These are phyloP conservation scores for Cutaneotrichosporon sp. DNA, from an alignment of 1,284 basidiomycete genomes.

Conservation along the genomic window DNA sequence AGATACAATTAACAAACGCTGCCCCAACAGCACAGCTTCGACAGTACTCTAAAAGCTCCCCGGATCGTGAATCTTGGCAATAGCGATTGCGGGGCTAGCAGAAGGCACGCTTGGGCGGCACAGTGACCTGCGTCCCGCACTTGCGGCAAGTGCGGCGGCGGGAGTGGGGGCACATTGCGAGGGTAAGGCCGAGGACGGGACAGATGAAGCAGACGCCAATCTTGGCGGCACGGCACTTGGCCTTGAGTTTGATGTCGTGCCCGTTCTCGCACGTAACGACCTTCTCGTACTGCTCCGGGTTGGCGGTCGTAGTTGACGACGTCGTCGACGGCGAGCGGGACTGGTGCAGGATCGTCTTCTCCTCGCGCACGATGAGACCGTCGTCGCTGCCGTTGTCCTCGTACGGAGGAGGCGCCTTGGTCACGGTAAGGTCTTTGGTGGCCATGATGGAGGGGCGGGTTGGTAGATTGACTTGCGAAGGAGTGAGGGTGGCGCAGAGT, in stretches of 20 bases:
- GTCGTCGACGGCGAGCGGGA: not conserved
- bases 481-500: no score
- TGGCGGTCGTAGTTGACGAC: not conserved
- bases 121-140: not conserved
- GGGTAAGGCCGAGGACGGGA: not conserved
- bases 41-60: no score
- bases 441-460: not conserved
- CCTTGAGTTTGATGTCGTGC: not conserved
- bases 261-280: not conserved
- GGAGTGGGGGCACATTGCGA: not conserved
- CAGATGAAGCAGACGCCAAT: no score
- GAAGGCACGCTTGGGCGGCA: not conserved
- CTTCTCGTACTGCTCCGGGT: not conserved
- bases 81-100: not conserved
- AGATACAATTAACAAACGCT: no score
- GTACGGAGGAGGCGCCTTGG: not conserved
- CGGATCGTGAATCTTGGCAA: no score
- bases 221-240: not conserved
- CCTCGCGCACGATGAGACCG: not conserved
- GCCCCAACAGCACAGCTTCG: no score
- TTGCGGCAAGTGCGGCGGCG: not conserved
- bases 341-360: not conserved
- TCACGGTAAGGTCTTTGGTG: not conserved
- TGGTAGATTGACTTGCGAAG: not conserved
- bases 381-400: not conserved